Conservation (phyloP, 2,329 filamentous ascomycete species). For the Fusarium praegraminearum region DNA sequence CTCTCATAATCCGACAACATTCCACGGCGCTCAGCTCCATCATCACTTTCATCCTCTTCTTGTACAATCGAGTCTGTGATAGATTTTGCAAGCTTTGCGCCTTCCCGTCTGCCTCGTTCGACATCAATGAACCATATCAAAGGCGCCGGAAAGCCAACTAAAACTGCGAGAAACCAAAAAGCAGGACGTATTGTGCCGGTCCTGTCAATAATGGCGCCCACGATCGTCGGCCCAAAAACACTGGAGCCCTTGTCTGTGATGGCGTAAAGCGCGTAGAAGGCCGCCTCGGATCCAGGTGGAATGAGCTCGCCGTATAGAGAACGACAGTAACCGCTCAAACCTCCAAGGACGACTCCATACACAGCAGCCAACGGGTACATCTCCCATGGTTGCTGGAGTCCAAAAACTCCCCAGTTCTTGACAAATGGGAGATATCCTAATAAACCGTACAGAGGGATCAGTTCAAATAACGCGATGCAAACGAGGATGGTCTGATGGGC, state of each 20-base stretch:
- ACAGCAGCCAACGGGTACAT: constrained; percentile 94
- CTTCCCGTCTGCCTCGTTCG: constrained; percentile 79
- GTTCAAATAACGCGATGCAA: constrained; percentile 90
- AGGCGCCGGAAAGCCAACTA: constrained; percentile 88
- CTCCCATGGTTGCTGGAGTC: constrained; percentile 94
- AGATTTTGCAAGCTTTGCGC: constrained; percentile 70
- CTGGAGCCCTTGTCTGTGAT: constrained; percentile 98
- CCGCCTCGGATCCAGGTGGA: constrained; percentile 91
- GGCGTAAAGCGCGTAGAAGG: constrained; percentile 96
- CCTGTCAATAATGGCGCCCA: constrained; percentile 89
- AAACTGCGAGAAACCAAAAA: constrained; percentile 88
- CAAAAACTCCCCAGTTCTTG: constrained; percentile 77
- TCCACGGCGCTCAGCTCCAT: constrained; percentile 44
- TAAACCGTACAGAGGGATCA: constrained; percentile 92
- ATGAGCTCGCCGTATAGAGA: constrained; percentile 94
- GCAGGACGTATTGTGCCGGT: constrained; percentile 85
- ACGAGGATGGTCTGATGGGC: constrained; percentile 90
- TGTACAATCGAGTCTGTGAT: constrained; percentile 65
- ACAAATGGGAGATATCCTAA: constrained; percentile 88
- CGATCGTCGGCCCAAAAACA: constrained; percentile 93
- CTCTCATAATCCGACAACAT: constrained; percentile 50
- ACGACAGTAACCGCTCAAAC: constrained; percentile 89
- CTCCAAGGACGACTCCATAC: constrained; percentile 95
- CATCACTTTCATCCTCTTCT: constrained; percentile 35
- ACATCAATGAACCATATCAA: constrained; percentile 89